Conservation (phyloP, 352 stramenopile species). For the Globisporangium abappressorium region DNA sequence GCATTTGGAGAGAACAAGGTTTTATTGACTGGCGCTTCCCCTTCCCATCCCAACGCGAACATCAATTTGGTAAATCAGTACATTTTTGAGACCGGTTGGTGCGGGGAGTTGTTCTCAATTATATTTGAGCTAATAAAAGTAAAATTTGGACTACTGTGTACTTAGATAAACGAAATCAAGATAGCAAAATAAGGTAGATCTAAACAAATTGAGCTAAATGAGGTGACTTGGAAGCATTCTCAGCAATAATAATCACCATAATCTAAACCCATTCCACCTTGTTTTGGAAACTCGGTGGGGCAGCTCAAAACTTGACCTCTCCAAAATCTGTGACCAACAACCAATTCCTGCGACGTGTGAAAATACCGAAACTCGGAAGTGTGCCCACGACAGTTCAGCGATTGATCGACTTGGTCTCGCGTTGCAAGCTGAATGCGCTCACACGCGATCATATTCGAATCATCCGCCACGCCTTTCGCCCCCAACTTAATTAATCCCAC, state of each 20-base stretch:
- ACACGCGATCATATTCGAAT: too few species aligned
- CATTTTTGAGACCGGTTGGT: not conserved
- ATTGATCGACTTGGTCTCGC: too few species aligned
- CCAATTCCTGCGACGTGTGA: not conserved
- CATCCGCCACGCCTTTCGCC: too few species aligned
- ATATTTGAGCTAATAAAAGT: not conserved
- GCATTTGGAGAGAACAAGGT: not conserved
- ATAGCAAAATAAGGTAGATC: not conserved
- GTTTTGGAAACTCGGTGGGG: not conserved
- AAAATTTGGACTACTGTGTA: not conserved
- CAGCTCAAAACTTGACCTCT: not conserved
- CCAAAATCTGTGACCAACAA: not conserved
- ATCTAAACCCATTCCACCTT: not conserved
- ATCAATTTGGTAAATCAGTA: not conserved
- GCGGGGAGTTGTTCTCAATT: too few species aligned
- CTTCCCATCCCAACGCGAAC: not conserved
- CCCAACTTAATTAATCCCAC: too few species aligned
- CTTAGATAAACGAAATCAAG: not conserved
- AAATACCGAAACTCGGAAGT: too few species aligned
- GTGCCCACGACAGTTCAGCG: too few species aligned
- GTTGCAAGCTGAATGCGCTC: too few species aligned
- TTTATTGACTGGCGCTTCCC: not conserved
- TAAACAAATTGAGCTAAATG: not conserved
- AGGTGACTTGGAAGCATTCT: not conserved
- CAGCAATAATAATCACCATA: not conserved